Evolutionary conservation across 2,329 filamentous ascomycete genomes (phyloP), one percentile per base, ranked within the genome.

Genomic region (Diaporthe eres): DNA sequence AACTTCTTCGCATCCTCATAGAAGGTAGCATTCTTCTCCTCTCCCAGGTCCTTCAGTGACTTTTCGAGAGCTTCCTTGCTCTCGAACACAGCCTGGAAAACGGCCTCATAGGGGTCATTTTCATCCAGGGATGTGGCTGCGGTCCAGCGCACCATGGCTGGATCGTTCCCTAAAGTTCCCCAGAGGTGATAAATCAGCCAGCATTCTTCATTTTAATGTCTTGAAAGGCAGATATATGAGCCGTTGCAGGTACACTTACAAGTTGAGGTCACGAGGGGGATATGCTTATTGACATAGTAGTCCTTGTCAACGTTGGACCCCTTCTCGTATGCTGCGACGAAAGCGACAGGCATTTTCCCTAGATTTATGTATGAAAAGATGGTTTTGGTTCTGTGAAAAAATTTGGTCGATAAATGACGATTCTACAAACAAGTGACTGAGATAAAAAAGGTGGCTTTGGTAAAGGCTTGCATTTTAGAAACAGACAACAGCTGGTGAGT

Each of bases 1-100:
- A 70, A 70, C 49, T 55, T 70, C 65, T 70, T 70, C 9, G 65
- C 65, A 42, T 70, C 65, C 47, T 53, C 65, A 13, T 28, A 70
- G 34, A 70, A 70, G 15, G 49, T 55, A 3, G 65, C 65, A 42
- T 70, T 70, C 65, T 70, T 55, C 37, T 70, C 65, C 51, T 70
- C 49, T 19, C 65, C 65, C n/a, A 70, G 17, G 13, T 70, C 65
- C 65, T 70, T 55, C 2, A 70, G 49, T n/a, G 65, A 70, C 65
- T 70, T 70, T 6, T 70, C 65, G 22, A 70, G 65, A 19, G 65
- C 65, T n/a, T 70, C 65, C 65, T 70, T 70, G 49, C 65, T 70
- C 65, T 70, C 65, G 17, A 70, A 70, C 15, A 70, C 65, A 19
- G 65, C 65, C 49, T 70, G 65, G 49, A 70, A 70, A 22, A 70